Conservation (phyloP, 352 stramenopile species). For the Phytopythium ostracodes region DNA sequence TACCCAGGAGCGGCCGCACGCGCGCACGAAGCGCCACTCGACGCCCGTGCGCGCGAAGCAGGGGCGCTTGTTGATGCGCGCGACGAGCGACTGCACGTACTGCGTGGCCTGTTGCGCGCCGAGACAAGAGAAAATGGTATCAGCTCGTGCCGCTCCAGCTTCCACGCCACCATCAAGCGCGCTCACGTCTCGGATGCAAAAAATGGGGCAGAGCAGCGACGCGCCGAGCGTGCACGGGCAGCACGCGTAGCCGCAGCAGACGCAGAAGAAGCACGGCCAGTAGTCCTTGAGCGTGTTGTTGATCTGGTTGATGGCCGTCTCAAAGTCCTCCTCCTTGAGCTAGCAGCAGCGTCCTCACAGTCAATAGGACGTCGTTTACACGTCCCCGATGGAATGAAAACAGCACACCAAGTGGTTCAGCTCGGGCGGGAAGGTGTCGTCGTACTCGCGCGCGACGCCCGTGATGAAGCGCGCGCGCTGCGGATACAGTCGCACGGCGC, state of each 20-base stretch:
- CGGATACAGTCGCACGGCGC: slow-evolving; percentile 44
- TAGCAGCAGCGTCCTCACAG: slow-evolving; percentile 4
- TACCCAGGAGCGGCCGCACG: slow-evolving; percentile 60
- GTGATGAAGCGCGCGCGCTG: slow-evolving; percentile 67
- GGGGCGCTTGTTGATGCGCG: slow-evolving; percentile 54
- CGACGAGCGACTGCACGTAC: slow-evolving; percentile 54
- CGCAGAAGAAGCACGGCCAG: slow-evolving; percentile 72
- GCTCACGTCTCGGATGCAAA: slow-evolving; percentile 71
- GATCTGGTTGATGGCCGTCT: slow-evolving; percentile 76
- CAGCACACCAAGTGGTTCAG: slow-evolving; percentile 38
- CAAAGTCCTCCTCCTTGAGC: slow-evolving; percentile 57
- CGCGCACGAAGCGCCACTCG: slow-evolving; percentile 55
- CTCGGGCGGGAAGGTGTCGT: slow-evolving; percentile 66
- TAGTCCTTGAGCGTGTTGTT: slow-evolving; percentile 85
- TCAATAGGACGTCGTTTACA: neutral
- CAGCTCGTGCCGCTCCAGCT: neutral
- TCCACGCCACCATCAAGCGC: neutral
- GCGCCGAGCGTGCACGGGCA: slow-evolving; percentile 61
- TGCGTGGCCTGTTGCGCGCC: slow-evolving; percentile 43
- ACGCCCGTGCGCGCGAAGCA: slow-evolving; percentile 55
- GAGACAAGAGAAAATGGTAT: slow-evolving; percentile 1
- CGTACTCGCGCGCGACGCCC: slow-evolving; percentile 62
- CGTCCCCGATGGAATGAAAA: no score
- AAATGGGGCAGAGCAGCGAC: slow-evolving; percentile 64
- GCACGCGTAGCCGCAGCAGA: slow-evolving; percentile 64